Percentiles rank a stretch among this genome's conserved stretches.
Conservation (phyloP, 805 yeast genomes). For the Zygoascus tannicola region DNA sequence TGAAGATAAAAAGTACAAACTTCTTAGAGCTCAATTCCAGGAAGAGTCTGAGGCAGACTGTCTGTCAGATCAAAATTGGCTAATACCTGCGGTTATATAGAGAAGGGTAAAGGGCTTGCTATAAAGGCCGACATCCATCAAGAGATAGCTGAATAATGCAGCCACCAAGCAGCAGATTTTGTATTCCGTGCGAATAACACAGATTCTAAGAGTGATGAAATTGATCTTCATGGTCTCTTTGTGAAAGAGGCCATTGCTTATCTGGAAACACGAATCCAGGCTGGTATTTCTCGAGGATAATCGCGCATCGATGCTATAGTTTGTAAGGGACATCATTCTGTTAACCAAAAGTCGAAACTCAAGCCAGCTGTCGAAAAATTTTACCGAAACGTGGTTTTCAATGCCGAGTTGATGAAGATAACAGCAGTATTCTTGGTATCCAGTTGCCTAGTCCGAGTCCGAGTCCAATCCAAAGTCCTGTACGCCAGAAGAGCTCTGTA, state of each 20-base stretch:
- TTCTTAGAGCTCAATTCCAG: constrained; percentile 59
- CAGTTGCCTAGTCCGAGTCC: too few species aligned
- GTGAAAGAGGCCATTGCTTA: constrained; percentile 81
- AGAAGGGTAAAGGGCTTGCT: constrained; percentile 62
- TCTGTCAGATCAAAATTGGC: constrained; percentile 69
- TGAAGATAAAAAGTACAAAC: constrained; percentile 40
- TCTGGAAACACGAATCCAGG: constrained; percentile 62
- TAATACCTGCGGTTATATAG: constrained; percentile 63
- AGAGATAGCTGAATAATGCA: constrained; percentile 55
- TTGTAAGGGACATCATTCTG: constrained; percentile 85
- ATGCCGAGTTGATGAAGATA: constrained; percentile 55
- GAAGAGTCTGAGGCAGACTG: constrained; percentile 47
- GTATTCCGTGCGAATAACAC: constrained; percentile 82
- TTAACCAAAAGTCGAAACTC: constrained; percentile 71
- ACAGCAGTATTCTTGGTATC: constrained; percentile 72
- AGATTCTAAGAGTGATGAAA: constrained; percentile 77
- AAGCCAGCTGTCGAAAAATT: constrained; percentile 81
- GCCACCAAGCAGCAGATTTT: constrained; percentile 71
- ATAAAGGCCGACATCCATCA: constrained; percentile 54
- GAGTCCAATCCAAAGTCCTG: too few species aligned
- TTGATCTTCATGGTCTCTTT: constrained; percentile 85
- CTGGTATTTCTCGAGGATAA: constrained; percentile 50
- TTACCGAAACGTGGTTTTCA: constrained; percentile 57
- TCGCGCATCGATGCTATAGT: constrained; percentile 69
- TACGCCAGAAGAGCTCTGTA: constrained; percentile 7